These are phyloP conservation scores for Nakazawaea populi DNA, from an alignment of 805 yeast genomes.

Conservation along the genomic window DNA sequence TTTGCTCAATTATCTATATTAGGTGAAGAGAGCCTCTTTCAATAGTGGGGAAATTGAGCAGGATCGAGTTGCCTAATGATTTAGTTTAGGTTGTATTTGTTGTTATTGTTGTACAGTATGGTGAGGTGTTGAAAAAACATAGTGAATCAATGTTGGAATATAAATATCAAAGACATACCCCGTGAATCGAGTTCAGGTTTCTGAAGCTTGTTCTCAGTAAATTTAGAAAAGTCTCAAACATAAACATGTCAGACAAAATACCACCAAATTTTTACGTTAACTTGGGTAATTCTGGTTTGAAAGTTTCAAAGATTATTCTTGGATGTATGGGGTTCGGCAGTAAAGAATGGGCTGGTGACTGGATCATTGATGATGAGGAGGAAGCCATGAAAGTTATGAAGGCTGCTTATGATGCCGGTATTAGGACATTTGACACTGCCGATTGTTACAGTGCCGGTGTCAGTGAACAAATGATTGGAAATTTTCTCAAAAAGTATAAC, in stretches of 20 bases:
- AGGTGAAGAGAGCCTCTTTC: no score
- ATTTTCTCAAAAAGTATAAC: conserved; percentile 20
- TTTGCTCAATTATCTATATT: no score
- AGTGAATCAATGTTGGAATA: no score
- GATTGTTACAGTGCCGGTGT: conserved; percentile 24
- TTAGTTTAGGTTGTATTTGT: no score
- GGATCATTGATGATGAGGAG: conserved; percentile 42
- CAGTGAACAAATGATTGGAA: conserved; percentile 21
- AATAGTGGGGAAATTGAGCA: no score
- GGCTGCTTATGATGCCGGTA: conserved; percentile 36
- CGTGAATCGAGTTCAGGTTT: no score
- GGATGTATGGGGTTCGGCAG: conserved; percentile 32
- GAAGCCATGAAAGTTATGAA: conserved; percentile 36
- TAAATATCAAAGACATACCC: no score
- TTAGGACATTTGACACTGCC: conserved; percentile 40
- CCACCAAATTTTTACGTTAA: not conserved
- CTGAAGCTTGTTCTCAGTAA: no score
- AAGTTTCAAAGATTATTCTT: conserved; percentile 26
- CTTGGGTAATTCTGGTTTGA: conserved; percentile 29
- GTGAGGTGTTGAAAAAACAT: no score
- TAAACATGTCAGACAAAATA: not conserved
- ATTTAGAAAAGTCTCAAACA: no score
- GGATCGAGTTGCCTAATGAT: no score
- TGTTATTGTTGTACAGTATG: no score
- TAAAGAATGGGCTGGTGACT: conserved; percentile 27